Base-by-base conservation (phyloP, 1,284 basidiomycete species). In the Cryptococcus hybrid region DNA sequence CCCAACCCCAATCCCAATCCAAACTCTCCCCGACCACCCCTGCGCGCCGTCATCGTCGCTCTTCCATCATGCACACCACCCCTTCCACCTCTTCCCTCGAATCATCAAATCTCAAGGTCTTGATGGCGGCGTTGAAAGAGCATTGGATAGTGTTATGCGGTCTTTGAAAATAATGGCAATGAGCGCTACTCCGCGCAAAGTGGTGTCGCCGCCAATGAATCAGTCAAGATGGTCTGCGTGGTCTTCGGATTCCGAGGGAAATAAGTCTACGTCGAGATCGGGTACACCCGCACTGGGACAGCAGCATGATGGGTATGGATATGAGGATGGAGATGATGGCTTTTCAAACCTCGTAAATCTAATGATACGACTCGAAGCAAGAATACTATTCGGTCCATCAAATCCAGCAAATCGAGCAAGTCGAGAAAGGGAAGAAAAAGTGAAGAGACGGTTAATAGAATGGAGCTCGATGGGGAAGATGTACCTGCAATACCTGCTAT, bases 191-290 rank as follows among this genome's bases (percentile, higher is more conserved):
- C 60, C 64, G 2, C 52, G 51, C 5, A 54, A 48, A 8, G 53
- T 50, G 5, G 36, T 47, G n/a, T 38, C 30, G 30, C 30, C 30
- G 30, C 30, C 54, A 9, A 24, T 43, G n/a, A 42, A 35, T 8
- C 49, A 71, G 58, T 67, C 65, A 5, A 51, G 69, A 11, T 71
- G 69, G 69, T 71, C 69, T 3, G 47, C 47, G 47, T 52, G 56
- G 36, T 61, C 59, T 30, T 30, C 30, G 3, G 30, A 30, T 2
- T 55, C 50, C 37, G 59, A 61, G 53, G 47, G 36, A 15, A 15
- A 15, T 9, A 38, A 37, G 35, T 12, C 5, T 30, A 30, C 3
- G 3, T 30, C 30, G 30, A 30, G 30, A 30, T 30, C 3, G 30
- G 30, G 30, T 30, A 30, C 30, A 4, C 30, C 30, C 2, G 30